These are phyloP conservation scores for Yarrowia yakushimensis DNA, from an alignment of 805 yeast species.

Conservation along the genomic window DNA sequence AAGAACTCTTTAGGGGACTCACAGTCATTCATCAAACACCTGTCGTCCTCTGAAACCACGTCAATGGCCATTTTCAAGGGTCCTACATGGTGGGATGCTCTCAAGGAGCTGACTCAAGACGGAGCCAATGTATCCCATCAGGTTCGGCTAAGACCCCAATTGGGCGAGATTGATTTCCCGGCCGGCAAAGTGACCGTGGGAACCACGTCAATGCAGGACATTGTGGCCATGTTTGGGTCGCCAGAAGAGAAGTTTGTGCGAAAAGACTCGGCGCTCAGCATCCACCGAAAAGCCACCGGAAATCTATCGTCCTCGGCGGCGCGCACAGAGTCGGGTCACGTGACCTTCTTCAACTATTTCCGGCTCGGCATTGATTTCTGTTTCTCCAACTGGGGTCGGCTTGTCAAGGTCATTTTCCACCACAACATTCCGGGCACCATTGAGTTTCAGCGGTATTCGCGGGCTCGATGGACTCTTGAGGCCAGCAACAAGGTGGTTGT, in stretches of 20 bases:
- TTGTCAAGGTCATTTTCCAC: slow-evolving; percentile 6
- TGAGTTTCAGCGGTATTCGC: slow-evolving; percentile 4
- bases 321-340: background rate
- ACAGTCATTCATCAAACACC: slow-evolving; percentile 15
- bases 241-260: slow-evolving; percentile 9
- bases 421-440: slow-evolving; percentile 11
- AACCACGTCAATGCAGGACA: background rate
- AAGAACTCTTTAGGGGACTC: background rate
- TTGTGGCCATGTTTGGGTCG: slow-evolving; percentile 14
- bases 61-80: slow-evolving; percentile 18
- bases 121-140: background rate
- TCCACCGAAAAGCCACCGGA: background rate
- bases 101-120: background rate
- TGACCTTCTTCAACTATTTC: slow-evolving; percentile 19
- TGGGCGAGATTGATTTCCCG: background rate
- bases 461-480: background rate
- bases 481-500: background rate
- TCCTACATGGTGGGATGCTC: slow-evolving; percentile 15
- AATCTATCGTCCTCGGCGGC: too few species aligned
- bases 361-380: slow-evolving; percentile 8
- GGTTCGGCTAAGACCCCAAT: background rate
- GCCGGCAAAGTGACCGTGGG: background rate
- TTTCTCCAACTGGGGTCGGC: background rate
- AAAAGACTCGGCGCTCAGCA: background rate
- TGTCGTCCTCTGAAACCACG: background rate